These are phyloP conservation scores for Lyophyllum shimeji DNA, from an alignment of 768 basidiomycete genomes.

Conservation along the genomic window DNA sequence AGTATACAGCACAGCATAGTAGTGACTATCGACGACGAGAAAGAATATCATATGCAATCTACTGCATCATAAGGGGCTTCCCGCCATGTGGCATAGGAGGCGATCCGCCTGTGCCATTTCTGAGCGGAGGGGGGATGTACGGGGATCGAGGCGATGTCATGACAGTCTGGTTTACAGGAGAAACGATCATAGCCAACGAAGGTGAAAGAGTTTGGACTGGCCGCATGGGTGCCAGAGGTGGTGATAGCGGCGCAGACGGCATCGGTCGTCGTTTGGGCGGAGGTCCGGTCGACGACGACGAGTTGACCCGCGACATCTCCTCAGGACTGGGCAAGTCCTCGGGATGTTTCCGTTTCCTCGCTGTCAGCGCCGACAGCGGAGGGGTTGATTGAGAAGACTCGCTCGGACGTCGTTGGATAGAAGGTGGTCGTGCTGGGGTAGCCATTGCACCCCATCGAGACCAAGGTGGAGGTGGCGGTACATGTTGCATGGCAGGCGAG, in stretches of 20 bases:
- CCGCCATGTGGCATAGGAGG: constrained; percentile 24
- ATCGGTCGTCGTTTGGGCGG: constrained; percentile 36
- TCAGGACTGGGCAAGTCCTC: constrained; percentile 34
- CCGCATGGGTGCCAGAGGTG: constrained; percentile 26
- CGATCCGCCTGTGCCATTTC: constrained; percentile 24
- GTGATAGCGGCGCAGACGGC: constrained; percentile 28
- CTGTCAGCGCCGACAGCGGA: constrained; percentile 36
- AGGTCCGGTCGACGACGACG: constrained; percentile 25
- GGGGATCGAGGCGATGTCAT: constrained; percentile 34
- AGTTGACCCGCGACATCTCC: constrained; percentile 19
- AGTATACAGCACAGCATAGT: constrained; percentile 5
- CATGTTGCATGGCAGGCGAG: constrained; percentile 20
- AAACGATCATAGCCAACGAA: constrained; percentile 63
- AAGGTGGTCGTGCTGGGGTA: constrained; percentile 45
- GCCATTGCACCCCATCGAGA: constrained; percentile 48
- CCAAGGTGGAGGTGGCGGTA: constrained; percentile 42
- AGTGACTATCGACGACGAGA: background rate
- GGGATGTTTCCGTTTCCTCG: constrained; percentile 45
- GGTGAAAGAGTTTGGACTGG: constrained; percentile 55
- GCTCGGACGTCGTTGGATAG: constrained; percentile 39
- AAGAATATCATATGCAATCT: constrained; percentile 1
- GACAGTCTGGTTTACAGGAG: constrained; percentile 47
- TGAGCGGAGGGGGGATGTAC: constrained; percentile 29
- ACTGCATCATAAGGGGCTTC: constrained; percentile 22
- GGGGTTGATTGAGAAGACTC: constrained; percentile 33